A percentile compares a stretch with the other conserved stretches of the same genome.
phyloP scores from a whole-genome alignment of 495 filamentous ascomycete species.

The Friedmanniomyces endolithicus region DNA sequence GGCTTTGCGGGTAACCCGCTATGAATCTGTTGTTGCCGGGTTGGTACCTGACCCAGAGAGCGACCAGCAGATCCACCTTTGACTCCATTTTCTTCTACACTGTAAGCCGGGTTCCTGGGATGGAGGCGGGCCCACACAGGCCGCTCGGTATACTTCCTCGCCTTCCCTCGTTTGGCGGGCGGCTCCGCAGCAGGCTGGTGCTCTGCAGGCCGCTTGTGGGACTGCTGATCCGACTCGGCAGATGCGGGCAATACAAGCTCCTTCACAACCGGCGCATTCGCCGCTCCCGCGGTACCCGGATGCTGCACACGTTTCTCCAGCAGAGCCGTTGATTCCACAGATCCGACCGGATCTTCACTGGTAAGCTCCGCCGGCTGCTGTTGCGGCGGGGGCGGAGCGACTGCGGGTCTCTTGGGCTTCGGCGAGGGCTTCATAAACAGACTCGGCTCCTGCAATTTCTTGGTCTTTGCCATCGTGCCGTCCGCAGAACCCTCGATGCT shows the following conservation, averaged over 20 bases:
- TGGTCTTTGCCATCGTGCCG: background rate
- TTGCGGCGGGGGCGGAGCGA: background rate
- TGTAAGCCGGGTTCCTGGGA: conserved; percentile 6
- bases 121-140: conserved; percentile 14
- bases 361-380: background rate
- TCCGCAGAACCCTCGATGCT: background rate
- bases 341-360: background rate
- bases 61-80: background rate
- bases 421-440: conserved; percentile 7
- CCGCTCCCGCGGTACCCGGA: no score
- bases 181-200: background rate
- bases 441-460: background rate
- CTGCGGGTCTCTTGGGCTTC: conserved; percentile 2
- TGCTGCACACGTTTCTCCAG: background rate
- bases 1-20: background rate
- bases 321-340: background rate
- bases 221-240: background rate
- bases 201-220: conserved; percentile 1
- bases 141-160: conserved; percentile 9
- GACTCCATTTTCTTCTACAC: background rate
- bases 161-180: conserved; percentile 6
- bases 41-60: background rate
- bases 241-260: background rate
- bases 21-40: background rate
- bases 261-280: background rate